A percentile compares a stretch with the other conserved stretches of the same genome.
Evolutionary conservation across 1,139 yeast genomes (phyloP).

Genomic region (Taphrina communis): DNA sequence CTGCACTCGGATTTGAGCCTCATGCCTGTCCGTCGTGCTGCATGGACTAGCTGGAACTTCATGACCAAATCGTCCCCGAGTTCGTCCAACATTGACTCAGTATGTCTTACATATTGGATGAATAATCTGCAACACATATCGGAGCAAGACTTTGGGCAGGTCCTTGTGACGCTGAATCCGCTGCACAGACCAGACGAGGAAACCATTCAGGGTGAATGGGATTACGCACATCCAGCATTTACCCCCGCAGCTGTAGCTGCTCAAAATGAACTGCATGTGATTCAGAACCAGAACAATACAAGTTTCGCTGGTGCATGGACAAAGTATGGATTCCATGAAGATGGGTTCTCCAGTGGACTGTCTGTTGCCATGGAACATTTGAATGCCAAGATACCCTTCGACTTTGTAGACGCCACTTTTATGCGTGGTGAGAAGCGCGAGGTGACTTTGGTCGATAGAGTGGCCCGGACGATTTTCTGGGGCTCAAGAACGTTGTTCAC

Average conservation of each 20-base stretch:
- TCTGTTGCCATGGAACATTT: conserved; percentile 36
- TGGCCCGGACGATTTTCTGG: conserved; percentile 24
- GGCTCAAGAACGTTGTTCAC: not conserved
- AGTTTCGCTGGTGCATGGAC: conserved; percentile 41
- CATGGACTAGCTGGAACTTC: conserved; percentile 40
- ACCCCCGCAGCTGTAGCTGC: conserved; percentile 36
- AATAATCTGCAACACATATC: conserved; percentile 32
- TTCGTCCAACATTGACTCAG: conserved; percentile 27
- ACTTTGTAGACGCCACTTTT: conserved; percentile 39
- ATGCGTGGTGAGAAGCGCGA: conserved; percentile 38
- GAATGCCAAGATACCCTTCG: conserved; percentile 32
- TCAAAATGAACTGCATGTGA: conserved; percentile 25
- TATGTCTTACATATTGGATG: conserved; percentile 39
- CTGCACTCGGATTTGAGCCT: conserved; percentile 34
- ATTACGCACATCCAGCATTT: conserved; percentile 36
- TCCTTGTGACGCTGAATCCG: conserved; percentile 35
- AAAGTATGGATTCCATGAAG: conserved; percentile 40
- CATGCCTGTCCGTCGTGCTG: conserved; percentile 34
- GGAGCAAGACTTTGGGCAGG: conserved; percentile 32
- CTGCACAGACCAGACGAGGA: conserved; percentile 24
- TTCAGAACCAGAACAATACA: conserved; percentile 25
- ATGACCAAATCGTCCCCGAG: conserved; percentile 26
- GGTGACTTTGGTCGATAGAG: conserved; percentile 19
- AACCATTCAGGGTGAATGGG: conserved; percentile 27
- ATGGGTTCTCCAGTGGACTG: conserved; percentile 39